Conservation (phyloP, 495 filamentous ascomycete genomes). For the Annulohypoxylon moriforme region DNA sequence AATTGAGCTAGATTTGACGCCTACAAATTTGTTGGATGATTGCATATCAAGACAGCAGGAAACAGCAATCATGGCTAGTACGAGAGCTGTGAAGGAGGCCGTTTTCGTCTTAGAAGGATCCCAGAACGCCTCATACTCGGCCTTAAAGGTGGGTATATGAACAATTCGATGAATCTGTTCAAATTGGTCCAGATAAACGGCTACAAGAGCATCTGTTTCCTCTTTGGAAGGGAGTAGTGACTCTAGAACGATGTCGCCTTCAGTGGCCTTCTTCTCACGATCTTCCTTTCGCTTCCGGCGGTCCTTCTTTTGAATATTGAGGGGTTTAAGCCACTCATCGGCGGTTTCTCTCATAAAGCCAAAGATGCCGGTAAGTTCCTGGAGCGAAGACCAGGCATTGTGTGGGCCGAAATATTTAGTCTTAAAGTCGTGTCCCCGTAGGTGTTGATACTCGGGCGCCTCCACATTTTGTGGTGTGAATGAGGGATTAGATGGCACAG, state of each 20-base stretch:
- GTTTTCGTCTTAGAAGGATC: conserved; percentile 51
- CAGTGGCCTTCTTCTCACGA: conserved; percentile 51
- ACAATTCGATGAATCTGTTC: conserved; percentile 65
- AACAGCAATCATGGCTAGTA: conserved; percentile 51
- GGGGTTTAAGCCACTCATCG: conserved; percentile 50
- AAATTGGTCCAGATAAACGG: conserved; percentile 58
- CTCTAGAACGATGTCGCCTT: conserved; percentile 45
- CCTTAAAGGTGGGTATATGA: conserved; percentile 65
- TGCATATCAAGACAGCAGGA: conserved; percentile 74
- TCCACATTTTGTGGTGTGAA: conserved; percentile 38
- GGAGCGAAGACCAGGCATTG: conserved; percentile 55
- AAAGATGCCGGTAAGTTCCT: conserved; percentile 56
- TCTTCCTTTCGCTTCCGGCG: conserved; percentile 43
- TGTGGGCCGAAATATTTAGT: conserved; percentile 62
- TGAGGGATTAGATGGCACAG: conserved; percentile 35
- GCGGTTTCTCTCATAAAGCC: conserved; percentile 51
- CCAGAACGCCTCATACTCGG: conserved; percentile 57
- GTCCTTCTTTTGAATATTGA: conserved; percentile 52
- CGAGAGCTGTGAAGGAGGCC: conserved; percentile 60
- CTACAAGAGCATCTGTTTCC: conserved; percentile 59
- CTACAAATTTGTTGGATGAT: conserved; percentile 46
- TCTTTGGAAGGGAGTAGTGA: conserved; percentile 59
- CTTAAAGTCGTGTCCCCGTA: conserved; percentile 54
- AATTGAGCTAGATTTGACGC: conserved; percentile 46
- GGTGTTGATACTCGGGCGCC: conserved; percentile 43